Evolutionary conservation across 108 stramenopile species (phyloP).

Genomic region (Nitzschia sp.): DNA sequence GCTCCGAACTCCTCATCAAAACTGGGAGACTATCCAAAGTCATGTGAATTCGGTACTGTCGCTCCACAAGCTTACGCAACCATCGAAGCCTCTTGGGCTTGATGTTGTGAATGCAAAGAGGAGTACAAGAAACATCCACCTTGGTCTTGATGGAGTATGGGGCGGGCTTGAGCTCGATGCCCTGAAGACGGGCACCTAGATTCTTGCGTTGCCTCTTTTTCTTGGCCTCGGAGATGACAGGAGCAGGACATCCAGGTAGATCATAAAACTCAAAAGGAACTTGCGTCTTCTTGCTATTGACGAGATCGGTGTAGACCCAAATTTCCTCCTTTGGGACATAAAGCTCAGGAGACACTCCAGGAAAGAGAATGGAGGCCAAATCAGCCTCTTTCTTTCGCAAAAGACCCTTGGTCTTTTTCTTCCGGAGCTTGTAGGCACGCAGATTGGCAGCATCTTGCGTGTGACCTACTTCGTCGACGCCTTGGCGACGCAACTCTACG

Average conservation of each 20-base stretch:
- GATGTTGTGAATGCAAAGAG: constrained; percentile 55
- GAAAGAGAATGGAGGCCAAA: constrained; percentile 73
- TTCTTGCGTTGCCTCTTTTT: constrained; percentile 60
- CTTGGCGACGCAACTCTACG: constrained; percentile 32
- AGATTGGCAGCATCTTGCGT: constrained; percentile 42
- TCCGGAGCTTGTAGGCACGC: constrained; percentile 49
- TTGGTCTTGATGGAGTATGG: constrained; percentile 62
- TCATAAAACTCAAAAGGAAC: constrained; percentile 95
- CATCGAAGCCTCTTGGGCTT: constrained; percentile 55
- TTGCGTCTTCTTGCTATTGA: constrained; percentile 80
- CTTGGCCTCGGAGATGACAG: constrained; percentile 26
- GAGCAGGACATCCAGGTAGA: constrained; percentile 69
- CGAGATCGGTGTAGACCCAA: constrained; percentile 69
- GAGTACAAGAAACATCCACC: constrained; percentile 47
- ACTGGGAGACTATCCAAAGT: constrained; percentile 84
- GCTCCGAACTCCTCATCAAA: constrained; percentile 58
- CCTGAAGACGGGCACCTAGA: constrained; percentile 73
- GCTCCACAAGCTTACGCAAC: constrained; percentile 82
- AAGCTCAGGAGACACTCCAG: constrained; percentile 72
- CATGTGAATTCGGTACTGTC: constrained; percentile 92
- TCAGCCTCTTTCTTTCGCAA: constrained; percentile 55
- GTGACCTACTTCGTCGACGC: constrained; percentile 52
- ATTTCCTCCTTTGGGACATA: constrained; percentile 54
- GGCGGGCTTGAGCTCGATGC: constrained; percentile 58
- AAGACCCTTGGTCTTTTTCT: constrained; percentile 74